phyloP scores from a whole-genome alignment of 306 rosid genomes.

The Prunus padus region DNA sequence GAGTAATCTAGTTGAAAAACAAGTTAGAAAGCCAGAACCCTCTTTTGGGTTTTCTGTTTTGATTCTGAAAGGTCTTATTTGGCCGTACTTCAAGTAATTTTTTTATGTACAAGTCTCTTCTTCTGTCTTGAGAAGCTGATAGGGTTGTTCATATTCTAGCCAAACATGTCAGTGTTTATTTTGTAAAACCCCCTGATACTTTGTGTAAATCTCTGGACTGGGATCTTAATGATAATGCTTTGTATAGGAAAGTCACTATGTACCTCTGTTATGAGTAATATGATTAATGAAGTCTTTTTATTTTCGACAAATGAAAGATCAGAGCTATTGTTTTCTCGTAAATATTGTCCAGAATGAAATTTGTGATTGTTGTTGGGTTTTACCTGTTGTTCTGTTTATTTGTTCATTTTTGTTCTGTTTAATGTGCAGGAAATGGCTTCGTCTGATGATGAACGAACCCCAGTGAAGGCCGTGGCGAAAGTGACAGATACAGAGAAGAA shows the following conservation, averaged over 20 bases:
- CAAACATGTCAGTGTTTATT: not conserved
- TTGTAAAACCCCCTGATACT: not conserved
- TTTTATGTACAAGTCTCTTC: too few relatives aligned
- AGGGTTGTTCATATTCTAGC: too few relatives aligned
- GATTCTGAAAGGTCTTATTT: too few relatives aligned
- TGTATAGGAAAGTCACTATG: not conserved
- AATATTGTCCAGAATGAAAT: too few relatives aligned
- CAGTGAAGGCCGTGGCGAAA: conserved; percentile 35
- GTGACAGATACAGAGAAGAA: conserved; percentile 50
- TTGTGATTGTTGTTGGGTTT: not conserved
- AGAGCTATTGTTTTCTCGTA: not conserved
- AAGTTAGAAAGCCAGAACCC: too few relatives aligned
- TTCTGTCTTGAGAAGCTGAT: too few relatives aligned
- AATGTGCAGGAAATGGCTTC: conserved; percentile 19
- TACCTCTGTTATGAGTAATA: not conserved
- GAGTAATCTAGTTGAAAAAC: too few relatives aligned
- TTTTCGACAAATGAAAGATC: not conserved
- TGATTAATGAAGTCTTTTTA: not conserved
- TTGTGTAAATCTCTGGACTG: too few relatives aligned
- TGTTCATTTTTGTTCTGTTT: not conserved
- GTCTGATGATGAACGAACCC: not conserved
- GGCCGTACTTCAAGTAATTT: too few relatives aligned
- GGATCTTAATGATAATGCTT: not conserved
- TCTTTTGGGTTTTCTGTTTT: too few relatives aligned
- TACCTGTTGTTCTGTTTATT: too few relatives aligned